Evolutionary conservation across 2,329 filamentous ascomycete genomes (phyloP).

Genomic region (Paracoccidioides brasiliensis): DNA sequence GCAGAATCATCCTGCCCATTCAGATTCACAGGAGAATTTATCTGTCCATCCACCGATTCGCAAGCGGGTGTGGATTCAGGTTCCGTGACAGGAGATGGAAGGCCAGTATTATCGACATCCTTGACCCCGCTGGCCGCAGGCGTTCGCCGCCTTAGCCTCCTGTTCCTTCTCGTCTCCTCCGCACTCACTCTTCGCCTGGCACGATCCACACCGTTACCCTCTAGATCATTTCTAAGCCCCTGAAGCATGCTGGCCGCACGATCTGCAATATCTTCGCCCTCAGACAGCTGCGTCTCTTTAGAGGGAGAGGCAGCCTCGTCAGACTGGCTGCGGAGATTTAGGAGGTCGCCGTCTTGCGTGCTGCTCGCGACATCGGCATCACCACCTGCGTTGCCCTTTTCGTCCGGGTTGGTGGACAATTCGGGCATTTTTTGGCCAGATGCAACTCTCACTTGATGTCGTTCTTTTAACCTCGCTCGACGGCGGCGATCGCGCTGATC

Average conservation of each 20-base stretch:
- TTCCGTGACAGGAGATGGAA: constrained; percentile 21
- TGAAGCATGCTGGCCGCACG: constrained; percentile 73
- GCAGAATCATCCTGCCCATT: constrained; percentile 13
- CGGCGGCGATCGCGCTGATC: constrained; percentile 82
- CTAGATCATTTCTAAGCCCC: constrained; percentile 54
- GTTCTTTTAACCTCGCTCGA: constrained; percentile 76
- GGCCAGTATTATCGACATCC: constrained; percentile 22
- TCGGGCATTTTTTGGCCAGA: constrained; percentile 84
- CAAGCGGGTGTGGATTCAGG: constrained; percentile 18
- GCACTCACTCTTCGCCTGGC: constrained; percentile 60
- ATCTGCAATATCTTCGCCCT: constrained; percentile 65
- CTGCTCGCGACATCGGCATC: constrained; percentile 25
- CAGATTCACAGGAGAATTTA: constrained; percentile 13
- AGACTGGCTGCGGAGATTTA: constrained; percentile 38
- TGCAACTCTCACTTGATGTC: constrained; percentile 77
- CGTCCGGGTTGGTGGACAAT: constrained; percentile 41
- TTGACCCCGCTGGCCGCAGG: constrained; percentile 32
- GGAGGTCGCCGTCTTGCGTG: constrained; percentile 27
- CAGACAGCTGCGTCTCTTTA: constrained; percentile 29
- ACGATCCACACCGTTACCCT: constrained; percentile 32
- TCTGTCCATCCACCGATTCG: constrained; percentile 11
- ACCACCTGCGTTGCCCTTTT: constrained; percentile 31
- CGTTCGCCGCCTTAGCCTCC: constrained; percentile 53
- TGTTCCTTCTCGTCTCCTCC: constrained; percentile 59
- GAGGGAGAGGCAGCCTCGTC: constrained; percentile 23